Conservation (phyloP, 2,329 filamentous ascomycete species). For the Alternaria rosae region DNA sequence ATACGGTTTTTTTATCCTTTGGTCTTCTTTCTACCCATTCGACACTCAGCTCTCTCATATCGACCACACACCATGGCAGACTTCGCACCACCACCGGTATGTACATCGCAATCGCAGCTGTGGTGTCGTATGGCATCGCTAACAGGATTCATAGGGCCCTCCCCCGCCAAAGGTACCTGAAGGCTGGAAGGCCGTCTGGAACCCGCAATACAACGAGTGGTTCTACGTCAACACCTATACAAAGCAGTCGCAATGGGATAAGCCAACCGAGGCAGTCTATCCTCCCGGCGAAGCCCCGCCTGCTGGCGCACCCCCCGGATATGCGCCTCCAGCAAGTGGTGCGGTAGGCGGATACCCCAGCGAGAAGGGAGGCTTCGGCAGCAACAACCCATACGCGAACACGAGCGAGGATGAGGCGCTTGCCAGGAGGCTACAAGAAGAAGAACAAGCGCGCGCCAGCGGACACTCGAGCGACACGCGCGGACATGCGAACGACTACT, state of each 20-base stretch:
- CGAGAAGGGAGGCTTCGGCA: conserved; percentile 55
- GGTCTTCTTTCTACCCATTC: not conserved
- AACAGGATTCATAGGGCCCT: conserved; percentile 49
- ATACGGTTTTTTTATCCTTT: not conserved
- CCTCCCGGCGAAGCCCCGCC: conserved; percentile 57
- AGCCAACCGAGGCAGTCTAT: conserved; percentile 73
- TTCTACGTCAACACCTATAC: conserved; percentile 92
- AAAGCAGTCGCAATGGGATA: conserved; percentile 90
- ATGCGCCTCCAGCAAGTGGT: conserved; percentile 57
- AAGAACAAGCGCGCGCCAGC: conserved; percentile 72
- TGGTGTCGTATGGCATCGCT: conserved; percentile 10
- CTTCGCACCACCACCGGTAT: conserved; percentile 47
- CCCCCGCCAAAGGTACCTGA: conserved; percentile 71
- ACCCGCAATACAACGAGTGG: conserved; percentile 87
- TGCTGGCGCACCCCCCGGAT: conserved; percentile 72
- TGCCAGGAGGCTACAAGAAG: conserved; percentile 80
- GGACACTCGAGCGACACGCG: conserved; percentile 47
- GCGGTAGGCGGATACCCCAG: conserved; percentile 47
- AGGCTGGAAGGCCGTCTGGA: conserved; percentile 87
- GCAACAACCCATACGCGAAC: conserved; percentile 74
- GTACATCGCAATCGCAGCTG: conserved; percentile 11
- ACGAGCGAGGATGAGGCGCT: conserved; percentile 74
- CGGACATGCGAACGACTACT: conserved; percentile 59
- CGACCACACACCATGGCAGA: conserved; percentile 38
- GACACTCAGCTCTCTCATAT: not conserved